Base-by-base conservation (phyloP, 441 rosid genomes). In the Pelargonium citronellum region DNA sequence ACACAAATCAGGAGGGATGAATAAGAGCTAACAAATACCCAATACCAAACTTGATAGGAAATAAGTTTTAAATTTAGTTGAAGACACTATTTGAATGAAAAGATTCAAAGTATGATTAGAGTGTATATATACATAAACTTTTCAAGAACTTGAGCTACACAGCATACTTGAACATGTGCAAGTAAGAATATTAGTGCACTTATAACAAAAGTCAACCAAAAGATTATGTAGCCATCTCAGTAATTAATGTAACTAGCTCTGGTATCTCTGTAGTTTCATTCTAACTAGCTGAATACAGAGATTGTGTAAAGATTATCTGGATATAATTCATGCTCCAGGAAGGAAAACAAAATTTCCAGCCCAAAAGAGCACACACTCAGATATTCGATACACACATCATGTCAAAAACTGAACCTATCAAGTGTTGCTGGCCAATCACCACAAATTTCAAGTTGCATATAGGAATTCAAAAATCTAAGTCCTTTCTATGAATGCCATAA, bases 1-100 rank as follows among this genome's bases (percentile, higher is more conserved):
- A 76, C 47, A 71, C 57, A 75, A 69, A 46, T 19, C 24, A 62
- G 67, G 58, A 41, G 64, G 20, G 64, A 13, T 20, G n/a, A 20
- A 58, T 17, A 10, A 58, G 63, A 7, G 43, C 43, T 39, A 39
- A 58, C 19, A 8, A 19, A 22, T 24, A 19, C 63, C 63, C 61
- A 55, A 55, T 5, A 16, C 19, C 22, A 53, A 7, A 53, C 41
- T 37, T 37, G 41, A 37, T 37, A 37, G 41, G 43, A 39, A 39
- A 39, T 39, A 39, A 39, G 43, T 39, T 39, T 6, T 39, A 7
- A 6, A 39, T 39, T 39, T 5, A 39, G 43, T 39, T 39, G 10
- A 39, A 39, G 9, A 39, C 0, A 39, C 43, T 39, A 39, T 39
- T 39, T 7, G 43, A 39, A 39, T 7, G 43, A 39, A 39, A 34